Evolutionary conservation across 192 early-diverging fungal genomes (phyloP).

Genomic region (Coemansia sp.): DNA sequence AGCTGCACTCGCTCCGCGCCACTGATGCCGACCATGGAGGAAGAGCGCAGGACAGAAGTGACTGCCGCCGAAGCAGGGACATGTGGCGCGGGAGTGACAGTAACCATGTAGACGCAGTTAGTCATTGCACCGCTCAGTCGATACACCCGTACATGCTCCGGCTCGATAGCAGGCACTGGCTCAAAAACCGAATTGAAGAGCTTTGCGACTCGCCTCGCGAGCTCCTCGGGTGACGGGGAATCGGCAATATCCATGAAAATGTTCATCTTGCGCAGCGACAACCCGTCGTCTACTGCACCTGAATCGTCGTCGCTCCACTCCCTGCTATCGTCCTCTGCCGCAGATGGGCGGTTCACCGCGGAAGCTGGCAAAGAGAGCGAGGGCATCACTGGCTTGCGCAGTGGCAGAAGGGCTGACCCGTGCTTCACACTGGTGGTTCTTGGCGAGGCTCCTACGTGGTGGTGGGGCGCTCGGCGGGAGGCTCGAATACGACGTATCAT

Average conservation of each 20-base stretch:
- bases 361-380: constrained; percentile 14
- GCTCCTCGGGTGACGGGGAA: constrained; percentile 13
- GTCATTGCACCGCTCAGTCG: constrained; percentile 75
- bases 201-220: constrained; percentile 19
- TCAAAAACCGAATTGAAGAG: constrained; percentile 44
- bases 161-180: constrained; percentile 10
- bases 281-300: constrained; percentile 7
- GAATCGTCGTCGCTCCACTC: constrained; percentile 33
- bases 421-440: background rate
- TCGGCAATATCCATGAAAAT: constrained; percentile 43
- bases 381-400: constrained; percentile 5
- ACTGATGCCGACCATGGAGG: background rate
- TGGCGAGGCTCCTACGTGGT: constrained; percentile 10
- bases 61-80: constrained; percentile 9
- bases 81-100: constrained; percentile 22
- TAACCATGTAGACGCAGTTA: constrained; percentile 61
- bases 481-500: constrained; percentile 42
- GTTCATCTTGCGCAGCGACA: constrained; percentile 22
- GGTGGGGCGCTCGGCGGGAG: constrained; percentile 12
- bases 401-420: background rate
- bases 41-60: background rate
- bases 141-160: constrained; percentile 33
- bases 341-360: background rate
- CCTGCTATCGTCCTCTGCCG: background rate
- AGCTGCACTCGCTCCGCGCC: background rate